Evolutionary conservation across 1,284 basidiomycete species (phyloP), one percentile per base, ranked within the genome.

Genomic region (Ustilago shanxiensis): DNA sequence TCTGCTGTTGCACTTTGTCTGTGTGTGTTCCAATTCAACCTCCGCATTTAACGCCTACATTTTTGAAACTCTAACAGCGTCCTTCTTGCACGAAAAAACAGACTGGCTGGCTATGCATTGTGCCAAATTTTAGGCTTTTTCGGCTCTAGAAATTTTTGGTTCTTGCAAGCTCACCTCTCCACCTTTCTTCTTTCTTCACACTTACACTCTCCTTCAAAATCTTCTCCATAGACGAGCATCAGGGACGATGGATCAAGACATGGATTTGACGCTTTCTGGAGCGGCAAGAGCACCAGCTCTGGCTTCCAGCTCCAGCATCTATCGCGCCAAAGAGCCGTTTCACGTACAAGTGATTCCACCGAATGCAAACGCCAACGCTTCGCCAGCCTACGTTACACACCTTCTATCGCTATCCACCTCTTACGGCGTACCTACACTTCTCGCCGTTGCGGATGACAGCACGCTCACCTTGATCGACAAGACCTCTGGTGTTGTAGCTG

Each of bases 401-500:
- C 59, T 81, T 16, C 56, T 81, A 20, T 75, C 68, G 10, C 75
- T 76, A 3, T 53, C 63, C 1, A 75, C 77, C 1, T 76, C 72
- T 2, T 75, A 65, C 45, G 73, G 68, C 22, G 49, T 44, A 13
- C 58, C 65, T 10, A 71, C 75, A 7, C 63, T 82, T 26, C 62
- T 82, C 8, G 71, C 72, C 0, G 51, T 82, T 29, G 63, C 68
- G 2, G 78, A 82, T 41, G 70, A 76, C 29, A 71, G 67, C 41
- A 60, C 70, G 2, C 45, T 82, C 18, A 75, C 74, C 11, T 24
- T 82, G 22, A 72, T 82, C 14, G 78, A 82, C 67, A 82, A 82
- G 62, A 59, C 66, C 0, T 59, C 58, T 8, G 70, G 68, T 20
- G 53, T 65, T 1, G 69, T 75, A 3, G 66, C 66, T 22, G 71